Conservation (phyloP, 73 alveolate genomes). For the Paramecium sexaurelia region DNA sequence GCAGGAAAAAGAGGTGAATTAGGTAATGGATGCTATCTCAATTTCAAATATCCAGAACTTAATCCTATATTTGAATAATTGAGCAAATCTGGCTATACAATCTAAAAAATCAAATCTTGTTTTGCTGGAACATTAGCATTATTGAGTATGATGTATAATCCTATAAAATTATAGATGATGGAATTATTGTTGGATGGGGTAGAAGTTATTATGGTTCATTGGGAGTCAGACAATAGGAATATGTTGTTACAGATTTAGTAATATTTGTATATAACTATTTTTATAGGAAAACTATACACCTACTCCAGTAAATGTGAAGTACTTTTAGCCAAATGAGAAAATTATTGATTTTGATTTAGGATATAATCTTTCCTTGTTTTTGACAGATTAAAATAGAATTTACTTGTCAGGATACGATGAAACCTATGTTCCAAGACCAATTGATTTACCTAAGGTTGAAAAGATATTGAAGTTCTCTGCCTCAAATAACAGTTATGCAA, state of each 20-base stretch:
- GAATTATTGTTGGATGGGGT: conserved; percentile 43
- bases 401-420: neutral
- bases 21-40: conserved; percentile 23
- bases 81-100: neutral
- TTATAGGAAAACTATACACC: neutral
- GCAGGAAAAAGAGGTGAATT: conserved; percentile 4
- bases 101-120: conserved; percentile 33
- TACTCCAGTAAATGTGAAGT: conserved; percentile 10
- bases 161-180: neutral
- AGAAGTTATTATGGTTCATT: conserved; percentile 40
- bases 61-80: conserved; percentile 9
- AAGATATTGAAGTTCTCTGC: conserved; percentile 19
- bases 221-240: conserved; percentile 56
- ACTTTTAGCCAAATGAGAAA: neutral
- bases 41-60: conserved; percentile 38
- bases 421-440: neutral
- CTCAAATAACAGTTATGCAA: conserved; percentile 18
- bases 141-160: neutral
- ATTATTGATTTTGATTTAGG: conserved; percentile 45
- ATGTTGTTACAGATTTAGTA: conserved; percentile 49
- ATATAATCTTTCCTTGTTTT: neutral
- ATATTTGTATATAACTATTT: neutral
- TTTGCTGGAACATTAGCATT: conserved; percentile 11
- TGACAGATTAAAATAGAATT: conserved; percentile 42
- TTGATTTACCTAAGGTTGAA: conserved; percentile 8